phyloP scores from a whole-genome alignment of 31 red algal species.

The Endocladia muricata region DNA sequence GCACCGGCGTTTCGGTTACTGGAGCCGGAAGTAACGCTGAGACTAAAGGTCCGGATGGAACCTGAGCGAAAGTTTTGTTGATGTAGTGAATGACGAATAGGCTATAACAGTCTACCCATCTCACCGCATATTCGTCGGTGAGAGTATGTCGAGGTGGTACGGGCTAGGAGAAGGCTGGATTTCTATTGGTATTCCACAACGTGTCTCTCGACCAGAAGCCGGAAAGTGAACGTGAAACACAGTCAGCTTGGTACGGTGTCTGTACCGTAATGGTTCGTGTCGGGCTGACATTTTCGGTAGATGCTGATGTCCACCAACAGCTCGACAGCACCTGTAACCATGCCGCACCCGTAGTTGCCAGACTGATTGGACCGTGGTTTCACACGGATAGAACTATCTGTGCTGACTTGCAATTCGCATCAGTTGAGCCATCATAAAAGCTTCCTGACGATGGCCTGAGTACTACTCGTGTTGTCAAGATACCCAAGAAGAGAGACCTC shows the following conservation, averaged over 20 bases:
- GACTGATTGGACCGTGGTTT: background rate
- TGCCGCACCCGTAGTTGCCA: background rate
- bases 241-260: background rate
- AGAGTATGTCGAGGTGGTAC: conserved; percentile 19
- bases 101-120: background rate
- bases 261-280: background rate
- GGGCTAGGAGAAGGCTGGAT: conserved; percentile 11
- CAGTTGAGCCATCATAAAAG: background rate
- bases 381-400: background rate
- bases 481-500: background rate
- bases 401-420: background rate
- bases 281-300: background rate
- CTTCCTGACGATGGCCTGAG: background rate
- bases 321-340: background rate
- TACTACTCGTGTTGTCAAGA: conserved; percentile 5
- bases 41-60: background rate
- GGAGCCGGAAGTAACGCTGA: background rate
- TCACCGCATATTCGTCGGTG: background rate
- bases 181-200: background rate
- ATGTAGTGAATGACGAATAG: background rate
- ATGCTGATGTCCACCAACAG: background rate
- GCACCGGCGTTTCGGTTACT: background rate
- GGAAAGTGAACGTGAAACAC: background rate
- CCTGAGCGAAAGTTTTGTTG: background rate
- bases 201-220: background rate